phyloP scores from a whole-genome alignment of 768 basidiomycete species.

The Lactifluus subvellereus region DNA sequence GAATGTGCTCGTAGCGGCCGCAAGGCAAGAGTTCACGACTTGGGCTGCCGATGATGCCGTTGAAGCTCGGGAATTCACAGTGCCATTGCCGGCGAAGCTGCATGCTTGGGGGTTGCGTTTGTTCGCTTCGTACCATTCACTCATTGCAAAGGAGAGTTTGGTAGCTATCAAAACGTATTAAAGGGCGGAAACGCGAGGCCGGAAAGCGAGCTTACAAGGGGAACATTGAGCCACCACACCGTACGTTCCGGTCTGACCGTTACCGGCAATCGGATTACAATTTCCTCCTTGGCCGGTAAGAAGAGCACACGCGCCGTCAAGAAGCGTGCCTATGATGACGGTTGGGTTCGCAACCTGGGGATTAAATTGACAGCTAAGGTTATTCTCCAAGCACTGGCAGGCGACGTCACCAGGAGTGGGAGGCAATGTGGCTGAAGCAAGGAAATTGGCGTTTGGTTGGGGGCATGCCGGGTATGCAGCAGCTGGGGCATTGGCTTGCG shows the following conservation, averaged over 20 bases:
- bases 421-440: slow-evolving; percentile 66
- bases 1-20: slow-evolving; percentile 57
- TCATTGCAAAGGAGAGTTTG: slow-evolving; percentile 81
- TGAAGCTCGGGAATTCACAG: slow-evolving; percentile 55
- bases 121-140: slow-evolving; percentile 62
- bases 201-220: slow-evolving; percentile 45
- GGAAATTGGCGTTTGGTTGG: slow-evolving; percentile 47
- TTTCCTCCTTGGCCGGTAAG: slow-evolving; percentile 54
- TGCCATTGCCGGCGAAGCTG: slow-evolving; percentile 81
- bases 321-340: slow-evolving; percentile 51
- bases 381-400: slow-evolving; percentile 69
- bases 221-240: slow-evolving; percentile 74
- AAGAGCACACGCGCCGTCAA: slow-evolving; percentile 62
- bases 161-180: slow-evolving; percentile 41
- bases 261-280: slow-evolving; percentile 65
- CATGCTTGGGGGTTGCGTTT: slow-evolving; percentile 58
- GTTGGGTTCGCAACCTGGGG: slow-evolving; percentile 57
- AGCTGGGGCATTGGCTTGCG: slow-evolving; percentile 47
- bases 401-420: slow-evolving; percentile 76
- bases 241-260: slow-evolving; percentile 71
- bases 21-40: slow-evolving; percentile 61
- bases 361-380: slow-evolving; percentile 69
- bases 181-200: slow-evolving; percentile 2
- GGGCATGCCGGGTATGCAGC: slow-evolving; percentile 58
- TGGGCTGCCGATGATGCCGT: slow-evolving; percentile 45